Percentiles rank a stretch among this genome's conserved stretches.
These are phyloP conservation scores for Camellia lanceoleosa DNA, from an alignment of 148 eudicot genomes.

Conservation along the genomic window DNA sequence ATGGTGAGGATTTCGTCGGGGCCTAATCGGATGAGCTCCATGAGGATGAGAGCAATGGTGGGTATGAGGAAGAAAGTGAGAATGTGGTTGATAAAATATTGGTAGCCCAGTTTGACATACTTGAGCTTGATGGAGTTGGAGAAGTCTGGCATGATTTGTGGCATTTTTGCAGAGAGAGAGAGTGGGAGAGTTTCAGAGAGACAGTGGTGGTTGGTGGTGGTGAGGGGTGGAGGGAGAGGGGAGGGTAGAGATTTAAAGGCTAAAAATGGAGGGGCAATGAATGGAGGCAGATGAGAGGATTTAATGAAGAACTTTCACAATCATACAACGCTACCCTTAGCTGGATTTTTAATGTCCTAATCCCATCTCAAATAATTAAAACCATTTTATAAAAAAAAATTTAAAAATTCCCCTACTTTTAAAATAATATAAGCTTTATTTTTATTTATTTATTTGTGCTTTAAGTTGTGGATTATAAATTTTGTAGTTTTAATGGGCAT, in stretches of 20 bases:
- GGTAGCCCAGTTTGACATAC: constrained; percentile 27
- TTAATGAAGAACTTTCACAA: constrained; percentile 40
- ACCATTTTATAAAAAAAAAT: too few species aligned
- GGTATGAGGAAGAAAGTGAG: constrained; percentile 18
- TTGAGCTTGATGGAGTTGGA: constrained; percentile 17
- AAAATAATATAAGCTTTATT: too few species aligned
- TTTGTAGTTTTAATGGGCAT: too few species aligned
- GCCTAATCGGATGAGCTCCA: constrained; percentile 5
- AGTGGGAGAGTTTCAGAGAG: background rate
- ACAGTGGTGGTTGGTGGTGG: background rate
- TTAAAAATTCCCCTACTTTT: too few species aligned
- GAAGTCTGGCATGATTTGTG: constrained; percentile 5
- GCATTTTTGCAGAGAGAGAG: background rate
- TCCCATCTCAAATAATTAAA: too few species aligned
- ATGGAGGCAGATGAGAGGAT: constrained; percentile 59
- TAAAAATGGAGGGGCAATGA: constrained; percentile 31
- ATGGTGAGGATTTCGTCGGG: constrained; percentile 17
- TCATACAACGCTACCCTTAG: constrained; percentile 63
- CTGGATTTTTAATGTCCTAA: constrained; percentile 23
- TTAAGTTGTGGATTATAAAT: too few species aligned
- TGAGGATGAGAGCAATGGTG: background rate
- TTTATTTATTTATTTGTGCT: too few species aligned
- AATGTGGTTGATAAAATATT: constrained; percentile 27
- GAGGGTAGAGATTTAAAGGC: constrained; percentile 33
- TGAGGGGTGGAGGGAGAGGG: background rate